These are phyloP conservation scores for Talaromyces proteolyticus DNA, from an alignment of 495 filamentous ascomycete species.

Conservation along the genomic window DNA sequence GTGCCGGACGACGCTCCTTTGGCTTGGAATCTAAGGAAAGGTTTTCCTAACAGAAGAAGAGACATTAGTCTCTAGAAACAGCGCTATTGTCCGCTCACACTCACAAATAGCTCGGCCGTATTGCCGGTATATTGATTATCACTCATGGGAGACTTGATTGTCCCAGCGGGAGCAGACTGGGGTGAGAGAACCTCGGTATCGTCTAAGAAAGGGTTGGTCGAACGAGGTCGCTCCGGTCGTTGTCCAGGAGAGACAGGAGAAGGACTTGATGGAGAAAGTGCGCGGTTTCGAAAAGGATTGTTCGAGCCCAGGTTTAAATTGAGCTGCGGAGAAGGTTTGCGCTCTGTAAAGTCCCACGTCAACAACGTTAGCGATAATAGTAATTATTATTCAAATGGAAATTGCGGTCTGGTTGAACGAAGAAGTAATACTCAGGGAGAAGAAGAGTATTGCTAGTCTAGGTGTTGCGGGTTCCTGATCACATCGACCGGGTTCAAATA, in stretches of 20 bases:
- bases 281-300: slow-evolving; percentile 96
- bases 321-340: slow-evolving; percentile 39
- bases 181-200: slow-evolving; percentile 49
- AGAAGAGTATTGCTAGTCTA: slow-evolving; percentile 8
- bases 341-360: slow-evolving; percentile 11
- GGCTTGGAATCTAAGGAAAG: slow-evolving; percentile 33
- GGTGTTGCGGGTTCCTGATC: not conserved
- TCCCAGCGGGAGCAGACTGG: slow-evolving; percentile 37
- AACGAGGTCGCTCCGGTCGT: slow-evolving; percentile 64
- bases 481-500: not conserved
- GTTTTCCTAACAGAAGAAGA: slow-evolving; percentile 25
- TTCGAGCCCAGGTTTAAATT: slow-evolving; percentile 75
- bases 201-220: slow-evolving; percentile 91
- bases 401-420: too few relatives aligned
- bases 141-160: slow-evolving; percentile 51
- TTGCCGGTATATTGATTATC: slow-evolving; percentile 52
- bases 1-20: slow-evolving; percentile 35
- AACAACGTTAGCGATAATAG: not conserved
- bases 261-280: slow-evolving; percentile 62
- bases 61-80: not conserved
- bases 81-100: slow-evolving; percentile 23
- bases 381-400: too few relatives aligned
- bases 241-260: slow-evolving; percentile 29
- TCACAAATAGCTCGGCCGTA: slow-evolving; percentile 86
- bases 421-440: slow-evolving; percentile 1